A percentile compares a stretch with the other conserved stretches of the same genome.
These are phyloP conservation scores for Didymella arachidicola DNA, from an alignment of 2,329 filamentous ascomycete genomes.

Conservation along the genomic window DNA sequence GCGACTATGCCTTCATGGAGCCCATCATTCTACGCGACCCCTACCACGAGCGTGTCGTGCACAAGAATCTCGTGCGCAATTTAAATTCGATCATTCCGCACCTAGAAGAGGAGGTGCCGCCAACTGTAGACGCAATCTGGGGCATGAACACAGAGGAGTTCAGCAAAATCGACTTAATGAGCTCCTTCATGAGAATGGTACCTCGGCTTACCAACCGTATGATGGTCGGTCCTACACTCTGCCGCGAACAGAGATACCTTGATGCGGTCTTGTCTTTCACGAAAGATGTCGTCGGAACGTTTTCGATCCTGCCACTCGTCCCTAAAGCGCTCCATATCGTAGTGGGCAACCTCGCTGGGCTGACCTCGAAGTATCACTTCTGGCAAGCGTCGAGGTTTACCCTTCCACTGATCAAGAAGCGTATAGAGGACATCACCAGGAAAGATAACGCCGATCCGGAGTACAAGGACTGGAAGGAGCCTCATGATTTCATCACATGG, in stretches of 20 bases:
- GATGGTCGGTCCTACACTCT: constrained; percentile 56
- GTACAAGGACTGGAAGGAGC: constrained; percentile 54
- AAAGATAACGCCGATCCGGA: constrained; percentile 53
- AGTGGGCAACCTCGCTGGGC: constrained; percentile 55
- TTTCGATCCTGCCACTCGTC: constrained; percentile 54
- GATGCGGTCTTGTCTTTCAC: constrained; percentile 60
- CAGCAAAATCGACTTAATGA: constrained; percentile 47
- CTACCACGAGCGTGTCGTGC: constrained; percentile 54
- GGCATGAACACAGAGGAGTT: constrained; percentile 51
- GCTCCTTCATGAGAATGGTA: constrained; percentile 51
- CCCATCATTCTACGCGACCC: constrained; percentile 48
- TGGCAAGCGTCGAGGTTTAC: constrained; percentile 53
- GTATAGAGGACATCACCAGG: constrained; percentile 57
- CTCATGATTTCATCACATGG: constrained; percentile 68
- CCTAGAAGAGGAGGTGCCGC: constrained; percentile 50
- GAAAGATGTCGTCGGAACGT: constrained; percentile 53
- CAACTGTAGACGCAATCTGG: constrained; percentile 45
- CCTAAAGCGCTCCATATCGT: constrained; percentile 61
- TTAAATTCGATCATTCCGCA: constrained; percentile 50
- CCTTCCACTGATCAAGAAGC: constrained; percentile 59
- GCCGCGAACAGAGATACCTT: constrained; percentile 58
- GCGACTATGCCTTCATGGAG: constrained; percentile 51
- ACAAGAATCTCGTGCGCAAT: constrained; percentile 52
- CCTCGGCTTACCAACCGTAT: constrained; percentile 55
- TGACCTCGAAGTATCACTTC: constrained; percentile 60